Base-by-base conservation (phyloP, 2,329 filamentous ascomycete species). In the Gnomoniopsis smithogilvyi region DNA sequence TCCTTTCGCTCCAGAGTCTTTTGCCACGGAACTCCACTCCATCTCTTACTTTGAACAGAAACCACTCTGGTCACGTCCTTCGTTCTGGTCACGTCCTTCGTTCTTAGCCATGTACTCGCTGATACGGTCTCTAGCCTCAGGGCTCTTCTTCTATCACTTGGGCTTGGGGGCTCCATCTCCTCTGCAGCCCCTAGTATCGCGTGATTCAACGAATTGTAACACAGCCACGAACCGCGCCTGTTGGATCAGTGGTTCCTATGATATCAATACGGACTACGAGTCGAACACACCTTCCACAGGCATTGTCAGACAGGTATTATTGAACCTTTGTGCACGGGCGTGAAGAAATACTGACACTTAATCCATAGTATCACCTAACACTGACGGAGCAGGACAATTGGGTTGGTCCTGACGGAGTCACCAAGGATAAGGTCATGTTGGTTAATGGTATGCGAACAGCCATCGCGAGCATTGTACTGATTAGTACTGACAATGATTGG, bases 401-500 rank as follows among this genome's bases (percentile, higher is more conserved):
- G 67, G 48, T 52, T 8, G 69, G 68, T 1, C 67, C 67, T 0
- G 69, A 71, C 62, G 68, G 68, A 2, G 64, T 69, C 1, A 55
- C 62, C 45, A 70, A 71, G 59, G 50, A 65, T 6, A 65, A 66
- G 43, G 67, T 66, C 4, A 79, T 87, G 68, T 70, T 84, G 38
- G 68, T 84, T 63, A 81, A 83, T 64, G 76, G 76, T 49, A 73
- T 77, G 64, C 79, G 77, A 60, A 79, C 33, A 51, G 14, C 49
- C 19, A 21, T n/a, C 17, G 8, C n/a, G 41, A 7, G 7, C 7
- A 14, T 12, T 30, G 30, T 51, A 17, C n/a, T 22, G 17, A 48
- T 30, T 12, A 17, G 8, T 61, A 19, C 54, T 57, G n/a, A 50
- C 54, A 36, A 8, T 2, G 6, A 14, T 0, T 21, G 11, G 2